These are phyloP conservation scores for Tylopilus balloui DNA, from an alignment of 768 basidiomycete species.

Conservation along the genomic window DNA sequence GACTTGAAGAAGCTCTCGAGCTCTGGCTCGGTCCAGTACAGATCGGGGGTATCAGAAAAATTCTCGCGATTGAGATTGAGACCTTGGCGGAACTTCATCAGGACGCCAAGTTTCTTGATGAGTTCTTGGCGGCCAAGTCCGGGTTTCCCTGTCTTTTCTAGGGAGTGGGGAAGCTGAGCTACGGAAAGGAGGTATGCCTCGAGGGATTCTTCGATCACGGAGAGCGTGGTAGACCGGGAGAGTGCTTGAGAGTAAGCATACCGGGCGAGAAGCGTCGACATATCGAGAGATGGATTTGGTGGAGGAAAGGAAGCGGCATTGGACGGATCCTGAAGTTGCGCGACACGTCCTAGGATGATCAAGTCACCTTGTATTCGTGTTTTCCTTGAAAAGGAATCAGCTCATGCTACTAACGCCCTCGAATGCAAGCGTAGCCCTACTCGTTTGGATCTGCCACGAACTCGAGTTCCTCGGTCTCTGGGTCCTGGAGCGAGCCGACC, in stretches of 20 bases:
- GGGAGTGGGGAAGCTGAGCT: constrained; percentile 68
- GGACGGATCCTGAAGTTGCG: constrained; percentile 51
- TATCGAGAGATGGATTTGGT: constrained; percentile 53
- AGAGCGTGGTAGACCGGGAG: constrained; percentile 82
- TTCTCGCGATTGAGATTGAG: constrained; percentile 88
- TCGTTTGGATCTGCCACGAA: constrained; percentile 89
- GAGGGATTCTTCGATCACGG: constrained; percentile 79
- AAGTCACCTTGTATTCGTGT: constrained; percentile 90
- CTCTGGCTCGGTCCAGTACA: constrained; percentile 93
- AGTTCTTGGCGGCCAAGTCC: constrained; percentile 76
- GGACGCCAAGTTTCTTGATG: constrained; percentile 87
- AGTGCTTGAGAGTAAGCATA: constrained; percentile 92
- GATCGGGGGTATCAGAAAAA: constrained; percentile 83
- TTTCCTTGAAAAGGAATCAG: constrained; percentile 44
- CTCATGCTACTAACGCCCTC: background rate
- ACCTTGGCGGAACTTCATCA: constrained; percentile 90
- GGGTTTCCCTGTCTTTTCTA: constrained; percentile 78
- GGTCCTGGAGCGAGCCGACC: constrained; percentile 57
- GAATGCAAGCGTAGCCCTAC: constrained; percentile 38
- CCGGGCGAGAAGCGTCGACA: constrained; percentile 73
- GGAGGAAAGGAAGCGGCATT: constrained; percentile 43
- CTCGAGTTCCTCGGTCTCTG: constrained; percentile 88
- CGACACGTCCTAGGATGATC: constrained; percentile 76
- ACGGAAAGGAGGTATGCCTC: constrained; percentile 83
- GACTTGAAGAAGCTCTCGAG: constrained; percentile 87